Conservation (phyloP, 805 yeast genomes). For the Cyberlindnera misumaiensis region DNA sequence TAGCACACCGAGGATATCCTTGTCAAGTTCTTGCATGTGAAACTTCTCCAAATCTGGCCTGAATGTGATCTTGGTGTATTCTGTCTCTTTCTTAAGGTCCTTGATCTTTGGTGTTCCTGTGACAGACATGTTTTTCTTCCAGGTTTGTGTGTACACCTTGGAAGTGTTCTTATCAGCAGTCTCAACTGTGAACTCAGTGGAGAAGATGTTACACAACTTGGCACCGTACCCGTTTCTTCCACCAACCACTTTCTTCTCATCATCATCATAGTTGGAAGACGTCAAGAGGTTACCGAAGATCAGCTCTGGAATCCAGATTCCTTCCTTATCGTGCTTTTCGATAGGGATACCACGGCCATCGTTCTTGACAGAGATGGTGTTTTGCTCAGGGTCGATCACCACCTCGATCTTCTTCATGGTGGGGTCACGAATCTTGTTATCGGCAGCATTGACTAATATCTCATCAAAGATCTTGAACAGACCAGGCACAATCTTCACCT, state of each 20-base stretch:
- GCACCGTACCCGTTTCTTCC: conserved; percentile 99
- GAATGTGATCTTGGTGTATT: conserved; percentile 83
- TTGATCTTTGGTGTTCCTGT: conserved; percentile 71
- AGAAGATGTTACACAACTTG: conserved; percentile 91
- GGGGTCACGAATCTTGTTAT: conserved; percentile 93
- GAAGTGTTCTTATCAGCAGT: conserved; percentile 72
- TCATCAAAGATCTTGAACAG: conserved; percentile 95
- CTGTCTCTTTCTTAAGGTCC: conserved; percentile 41
- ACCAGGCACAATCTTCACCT: conserved; percentile 88
- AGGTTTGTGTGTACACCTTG: conserved; percentile 67
- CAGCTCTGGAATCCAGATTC: conserved; percentile 90
- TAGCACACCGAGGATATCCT: conserved; percentile 75
- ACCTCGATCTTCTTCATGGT: conserved; percentile 82
- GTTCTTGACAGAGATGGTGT: conserved; percentile 73
- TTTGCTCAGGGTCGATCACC: conserved; percentile 67
- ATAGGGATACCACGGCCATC: conserved; percentile 96
- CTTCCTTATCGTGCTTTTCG: conserved; percentile 86
- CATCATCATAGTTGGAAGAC: conserved; percentile 92
- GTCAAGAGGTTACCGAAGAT: conserved; percentile 94
- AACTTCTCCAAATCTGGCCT: conserved; percentile 82
- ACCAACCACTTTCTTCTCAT: conserved; percentile 93
- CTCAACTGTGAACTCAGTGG: conserved; percentile 78
- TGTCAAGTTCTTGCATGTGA: conserved; percentile 78
- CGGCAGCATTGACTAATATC: conserved; percentile 96
- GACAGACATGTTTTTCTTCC: conserved; percentile 81